Percentiles rank a stretch among this genome's conserved stretches.
Evolutionary conservation across 2,329 filamentous ascomycete genomes (phyloP).

Genomic region (Alternaria solani): DNA sequence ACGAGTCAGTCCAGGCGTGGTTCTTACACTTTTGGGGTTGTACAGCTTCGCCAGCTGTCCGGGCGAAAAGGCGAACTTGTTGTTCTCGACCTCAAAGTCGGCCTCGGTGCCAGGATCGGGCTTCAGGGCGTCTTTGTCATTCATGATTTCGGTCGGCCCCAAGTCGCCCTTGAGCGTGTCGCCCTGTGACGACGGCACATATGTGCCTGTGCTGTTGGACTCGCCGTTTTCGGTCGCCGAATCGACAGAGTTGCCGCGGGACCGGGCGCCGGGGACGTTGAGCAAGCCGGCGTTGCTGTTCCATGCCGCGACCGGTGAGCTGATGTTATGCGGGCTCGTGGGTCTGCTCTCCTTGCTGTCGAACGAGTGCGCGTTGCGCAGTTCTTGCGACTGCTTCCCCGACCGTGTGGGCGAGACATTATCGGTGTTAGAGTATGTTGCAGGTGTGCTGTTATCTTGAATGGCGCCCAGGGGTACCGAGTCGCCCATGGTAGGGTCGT

Average conservation of each 20-base stretch:
- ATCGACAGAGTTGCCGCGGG: conserved; percentile 72
- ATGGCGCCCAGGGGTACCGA: conserved; percentile 46
- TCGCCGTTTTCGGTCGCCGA: conserved; percentile 65
- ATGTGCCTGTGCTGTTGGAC: conserved; percentile 66
- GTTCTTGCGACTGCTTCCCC: conserved; percentile 54
- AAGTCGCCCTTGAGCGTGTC: conserved; percentile 53
- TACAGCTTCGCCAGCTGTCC: conserved; percentile 83
- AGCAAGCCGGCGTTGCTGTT: conserved; percentile 66
- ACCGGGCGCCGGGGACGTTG: conserved; percentile 69
- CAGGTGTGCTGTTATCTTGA: conserved; percentile 39
- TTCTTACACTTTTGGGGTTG: conserved; percentile 76
- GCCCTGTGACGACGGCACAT: conserved; percentile 58
- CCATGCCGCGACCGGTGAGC: conserved; percentile 66
- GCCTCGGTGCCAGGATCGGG: conserved; percentile 74
- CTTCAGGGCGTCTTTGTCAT: conserved; percentile 72
- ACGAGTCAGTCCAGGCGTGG: neutral
- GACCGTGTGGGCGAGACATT: conserved; percentile 37
- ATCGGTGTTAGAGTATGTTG: conserved; percentile 32
- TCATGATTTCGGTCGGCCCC: conserved; percentile 64
- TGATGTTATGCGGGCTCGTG: conserved; percentile 73
- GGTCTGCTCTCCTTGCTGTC: conserved; percentile 71
- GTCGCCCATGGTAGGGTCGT: conserved; percentile 45
- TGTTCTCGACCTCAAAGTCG: conserved; percentile 75
- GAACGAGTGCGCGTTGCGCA: conserved; percentile 66
- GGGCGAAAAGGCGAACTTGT: conserved; percentile 83